phyloP scores from a whole-genome alignment of 208 protist genomes.

The Acanthamoeba royreba region DNA sequence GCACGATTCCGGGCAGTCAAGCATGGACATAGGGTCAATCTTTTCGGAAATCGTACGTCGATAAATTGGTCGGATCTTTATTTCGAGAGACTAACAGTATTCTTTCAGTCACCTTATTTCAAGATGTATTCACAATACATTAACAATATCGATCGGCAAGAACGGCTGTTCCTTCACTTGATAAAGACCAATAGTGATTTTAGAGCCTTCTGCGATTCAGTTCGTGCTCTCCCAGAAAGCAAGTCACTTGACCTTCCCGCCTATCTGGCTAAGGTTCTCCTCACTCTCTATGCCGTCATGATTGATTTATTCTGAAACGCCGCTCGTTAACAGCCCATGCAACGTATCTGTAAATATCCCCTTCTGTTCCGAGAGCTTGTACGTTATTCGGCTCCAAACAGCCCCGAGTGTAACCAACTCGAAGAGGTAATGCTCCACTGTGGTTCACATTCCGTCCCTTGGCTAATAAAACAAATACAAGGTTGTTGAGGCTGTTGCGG shows the following conservation, averaged over 20 bases:
- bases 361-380: conserved; percentile 16
- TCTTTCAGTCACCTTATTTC: background rate
- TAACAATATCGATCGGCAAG: background rate
- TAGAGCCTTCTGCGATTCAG: background rate
- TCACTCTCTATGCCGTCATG: background rate
- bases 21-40: background rate
- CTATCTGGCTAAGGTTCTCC: background rate
- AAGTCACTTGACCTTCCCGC: background rate
- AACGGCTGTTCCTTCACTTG: background rate
- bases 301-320: background rate
- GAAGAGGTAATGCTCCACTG: background rate
- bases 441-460: background rate
- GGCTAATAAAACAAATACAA: background rate
- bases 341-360: conserved; percentile 5
- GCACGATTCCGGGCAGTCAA: background rate
- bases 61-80: background rate
- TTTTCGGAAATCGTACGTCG: background rate
- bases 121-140: conserved; percentile 8
- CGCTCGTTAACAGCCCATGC: background rate
- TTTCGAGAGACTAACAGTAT: background rate
- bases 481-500: background rate
- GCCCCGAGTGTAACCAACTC: background rate
- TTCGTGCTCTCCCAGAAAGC: background rate
- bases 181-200: background rate
- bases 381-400: background rate